Evolutionary conservation across 2,329 filamentous ascomycete genomes (phyloP).

Genomic region (Sclerotinia trifoliorum): DNA sequence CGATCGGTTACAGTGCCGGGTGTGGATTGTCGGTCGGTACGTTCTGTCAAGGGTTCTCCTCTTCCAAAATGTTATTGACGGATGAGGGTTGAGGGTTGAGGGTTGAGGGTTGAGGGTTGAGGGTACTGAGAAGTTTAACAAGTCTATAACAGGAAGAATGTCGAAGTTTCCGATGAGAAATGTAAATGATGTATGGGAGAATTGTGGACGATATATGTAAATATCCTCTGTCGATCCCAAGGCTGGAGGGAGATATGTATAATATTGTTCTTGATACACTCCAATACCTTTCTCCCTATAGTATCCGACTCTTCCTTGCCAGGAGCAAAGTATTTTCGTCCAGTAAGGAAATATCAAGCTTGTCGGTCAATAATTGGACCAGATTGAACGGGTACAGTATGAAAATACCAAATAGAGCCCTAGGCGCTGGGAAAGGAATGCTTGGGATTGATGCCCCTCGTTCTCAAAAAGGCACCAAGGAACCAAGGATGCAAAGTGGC

Average conservation of each 20-base stretch:
- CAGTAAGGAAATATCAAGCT: slow-evolving; percentile 21
- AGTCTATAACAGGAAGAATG: slow-evolving; percentile 21
- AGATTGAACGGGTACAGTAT: slow-evolving; percentile 3
- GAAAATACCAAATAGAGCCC: slow-evolving; percentile 8
- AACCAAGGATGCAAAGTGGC: slow-evolving; percentile 23
- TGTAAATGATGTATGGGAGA: slow-evolving; percentile 14
- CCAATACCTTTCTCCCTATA: slow-evolving; percentile 20
- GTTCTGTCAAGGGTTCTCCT: slow-evolving; percentile 5
- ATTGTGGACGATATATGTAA: slow-evolving; percentile 12
- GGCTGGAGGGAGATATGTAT: slow-evolving; percentile 20
- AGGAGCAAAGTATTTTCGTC: slow-evolving; percentile 20
- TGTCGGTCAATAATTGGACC: slow-evolving; percentile 14
- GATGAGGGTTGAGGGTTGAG: background rate
- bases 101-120: background rate
- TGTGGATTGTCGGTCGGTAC: background rate
- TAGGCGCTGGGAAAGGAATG: slow-evolving; percentile 24
- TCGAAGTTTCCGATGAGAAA: slow-evolving; percentile 13
- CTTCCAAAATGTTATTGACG: background rate
- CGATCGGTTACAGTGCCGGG: slow-evolving; percentile 7
- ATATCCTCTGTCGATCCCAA: slow-evolving; percentile 6
- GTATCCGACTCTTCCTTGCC: slow-evolving; percentile 17
- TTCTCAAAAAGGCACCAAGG: slow-evolving; percentile 19
- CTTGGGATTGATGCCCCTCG: slow-evolving; percentile 22
- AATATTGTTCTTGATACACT: slow-evolving; percentile 17
- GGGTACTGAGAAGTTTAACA: slow-evolving; percentile 6